Percentiles rank a stretch among this genome's conserved stretches.
These are phyloP conservation scores for Didymosphaeria variabile DNA, from an alignment of 2,329 filamentous ascomycete genomes.

Conservation along the genomic window DNA sequence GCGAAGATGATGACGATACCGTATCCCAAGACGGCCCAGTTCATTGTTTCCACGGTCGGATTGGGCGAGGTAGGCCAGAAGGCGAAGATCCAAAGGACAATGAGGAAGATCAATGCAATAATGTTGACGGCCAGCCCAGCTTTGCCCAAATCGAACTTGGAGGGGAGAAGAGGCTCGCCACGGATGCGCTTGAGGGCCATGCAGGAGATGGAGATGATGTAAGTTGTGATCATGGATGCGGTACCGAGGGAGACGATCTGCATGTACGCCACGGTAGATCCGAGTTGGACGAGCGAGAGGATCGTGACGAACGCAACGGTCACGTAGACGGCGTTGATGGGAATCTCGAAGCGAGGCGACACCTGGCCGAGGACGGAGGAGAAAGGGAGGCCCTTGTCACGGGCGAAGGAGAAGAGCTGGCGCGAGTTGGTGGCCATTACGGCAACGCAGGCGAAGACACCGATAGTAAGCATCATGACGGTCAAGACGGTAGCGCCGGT, in stretches of 20 bases:
- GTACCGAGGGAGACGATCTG: constrained; percentile 26
- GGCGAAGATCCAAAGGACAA: constrained; percentile 51
- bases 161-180: constrained; percentile 52
- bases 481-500: constrained; percentile 21
- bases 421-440: constrained; percentile 28
- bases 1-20: constrained; percentile 52
- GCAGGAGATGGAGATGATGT: constrained; percentile 55
- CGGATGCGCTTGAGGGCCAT: constrained; percentile 54
- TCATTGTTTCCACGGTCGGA: constrained; percentile 48
- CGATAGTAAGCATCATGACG: constrained; percentile 23
- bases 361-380: constrained; percentile 9
- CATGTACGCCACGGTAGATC: constrained; percentile 43
- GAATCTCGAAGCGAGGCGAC: constrained; percentile 28
- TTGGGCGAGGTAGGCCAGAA: constrained; percentile 50
- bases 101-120: constrained; percentile 49
- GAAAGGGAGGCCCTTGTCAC: constrained; percentile 19
- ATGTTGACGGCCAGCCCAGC: constrained; percentile 54
- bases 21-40: constrained; percentile 56
- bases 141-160: constrained; percentile 57
- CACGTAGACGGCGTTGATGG: constrained; percentile 54
- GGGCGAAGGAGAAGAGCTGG: constrained; percentile 26
- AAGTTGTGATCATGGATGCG: constrained; percentile 25
- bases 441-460: constrained; percentile 23
- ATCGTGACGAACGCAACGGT: constrained; percentile 53
- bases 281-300: constrained; percentile 59